Conservation (phyloP, 352 stramenopile genomes). For the Pythium phragmitis region DNA sequence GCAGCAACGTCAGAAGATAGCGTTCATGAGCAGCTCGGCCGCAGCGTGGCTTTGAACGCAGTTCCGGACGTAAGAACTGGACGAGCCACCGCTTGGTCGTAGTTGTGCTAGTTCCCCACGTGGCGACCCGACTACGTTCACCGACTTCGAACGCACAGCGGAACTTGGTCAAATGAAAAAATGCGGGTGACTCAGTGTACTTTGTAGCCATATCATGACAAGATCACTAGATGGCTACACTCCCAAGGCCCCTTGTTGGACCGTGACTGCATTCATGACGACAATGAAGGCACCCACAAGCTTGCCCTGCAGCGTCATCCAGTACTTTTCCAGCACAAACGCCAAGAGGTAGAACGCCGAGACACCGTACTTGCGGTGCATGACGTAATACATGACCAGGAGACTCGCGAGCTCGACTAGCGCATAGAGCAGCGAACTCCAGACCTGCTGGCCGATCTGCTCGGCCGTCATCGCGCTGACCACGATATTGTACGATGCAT, state of each 20-base stretch:
- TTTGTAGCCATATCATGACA: no score
- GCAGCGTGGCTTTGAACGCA: no score
- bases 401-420: constrained; percentile 36
- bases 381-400: constrained; percentile 25
- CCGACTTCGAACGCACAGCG: no score
- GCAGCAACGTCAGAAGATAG: no score
- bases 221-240: neutral
- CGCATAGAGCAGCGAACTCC: constrained; percentile 28
- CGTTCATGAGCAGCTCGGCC: no score
- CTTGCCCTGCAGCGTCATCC: constrained; percentile 37
- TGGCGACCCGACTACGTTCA: no score
- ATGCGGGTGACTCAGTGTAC: no score
- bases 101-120: no score
- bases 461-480: constrained; percentile 5
- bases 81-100: no score
- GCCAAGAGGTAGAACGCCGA: constrained; percentile 30
- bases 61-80: no score
- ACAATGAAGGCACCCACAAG: constrained; percentile 26
- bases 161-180: no score
- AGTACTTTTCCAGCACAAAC: constrained; percentile 39
- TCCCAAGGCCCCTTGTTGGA: constrained; percentile 10
- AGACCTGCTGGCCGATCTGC: neutral
- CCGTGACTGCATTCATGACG: constrained; percentile 2
- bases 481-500: constrained; percentile 20
- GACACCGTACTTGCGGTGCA: constrained; percentile 32